Percentiles rank a stretch among this genome's conserved stretches.
Conservation (phyloP, 441 rosid genomes). For the Isatis lusitanica region DNA sequence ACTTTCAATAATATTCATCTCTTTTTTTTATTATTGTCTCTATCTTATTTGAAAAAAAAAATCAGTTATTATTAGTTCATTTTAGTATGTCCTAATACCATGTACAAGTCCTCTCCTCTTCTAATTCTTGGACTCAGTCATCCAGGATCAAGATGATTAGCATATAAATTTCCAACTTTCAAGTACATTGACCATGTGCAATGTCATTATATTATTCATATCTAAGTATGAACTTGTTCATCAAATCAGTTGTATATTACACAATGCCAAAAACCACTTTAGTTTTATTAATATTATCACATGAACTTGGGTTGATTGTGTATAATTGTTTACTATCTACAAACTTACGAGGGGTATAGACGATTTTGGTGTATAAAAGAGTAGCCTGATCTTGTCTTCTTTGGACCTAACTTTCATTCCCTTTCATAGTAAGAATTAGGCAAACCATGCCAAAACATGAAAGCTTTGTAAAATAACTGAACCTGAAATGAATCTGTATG, state of each 20-base stretch:
- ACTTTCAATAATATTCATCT: too few relatives aligned
- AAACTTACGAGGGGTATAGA: too few relatives aligned
- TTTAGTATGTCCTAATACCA: slow-evolving; percentile 20
- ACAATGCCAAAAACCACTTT: slow-evolving; percentile 23
- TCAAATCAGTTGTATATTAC: slow-evolving; percentile 22
- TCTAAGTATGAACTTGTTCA: slow-evolving; percentile 4
- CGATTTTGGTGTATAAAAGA: slow-evolving; percentile 13
- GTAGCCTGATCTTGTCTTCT: slow-evolving; percentile 32
- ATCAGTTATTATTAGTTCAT: too few relatives aligned
- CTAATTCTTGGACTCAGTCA: slow-evolving; percentile 75
- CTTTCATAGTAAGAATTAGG: slow-evolving; percentile 89
- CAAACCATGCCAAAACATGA: slow-evolving; percentile 92
- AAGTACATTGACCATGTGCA: not conserved
- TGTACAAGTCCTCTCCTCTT: slow-evolving; percentile 80
- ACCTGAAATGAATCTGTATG: too few relatives aligned
- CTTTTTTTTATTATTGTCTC: too few relatives aligned
- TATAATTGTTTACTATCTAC: too few relatives aligned
- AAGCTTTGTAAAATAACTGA: too few relatives aligned
- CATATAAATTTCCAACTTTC: not conserved
- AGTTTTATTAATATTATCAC: slow-evolving; percentile 7
- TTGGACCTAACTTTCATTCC: slow-evolving; percentile 67
- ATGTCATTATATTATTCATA: slow-evolving; percentile 2
- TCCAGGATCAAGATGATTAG: slow-evolving; percentile 43
- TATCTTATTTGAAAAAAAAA: too few relatives aligned
- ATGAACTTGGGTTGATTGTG: slow-evolving; percentile 24